These are phyloP conservation scores for Dactylellina leptospora DNA, from an alignment of 2,329 filamentous ascomycete species.

Conservation along the genomic window DNA sequence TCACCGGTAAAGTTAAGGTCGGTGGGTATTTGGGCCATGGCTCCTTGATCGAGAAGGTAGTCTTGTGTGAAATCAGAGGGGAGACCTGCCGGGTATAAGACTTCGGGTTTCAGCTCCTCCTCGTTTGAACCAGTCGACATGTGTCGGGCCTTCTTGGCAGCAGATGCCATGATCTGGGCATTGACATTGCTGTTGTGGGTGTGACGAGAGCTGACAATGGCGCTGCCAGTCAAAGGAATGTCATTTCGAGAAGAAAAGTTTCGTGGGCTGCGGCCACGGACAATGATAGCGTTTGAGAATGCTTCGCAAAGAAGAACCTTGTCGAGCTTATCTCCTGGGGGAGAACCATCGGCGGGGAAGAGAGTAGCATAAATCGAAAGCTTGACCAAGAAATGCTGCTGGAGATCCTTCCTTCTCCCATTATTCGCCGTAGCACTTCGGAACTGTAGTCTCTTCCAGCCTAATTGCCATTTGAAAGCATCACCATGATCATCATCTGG, in stretches of 20 bases:
- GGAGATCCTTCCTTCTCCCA: conserved; percentile 88
- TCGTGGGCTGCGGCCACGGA: conserved; percentile 87
- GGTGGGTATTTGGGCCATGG: conserved; percentile 9
- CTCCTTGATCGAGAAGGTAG: conserved; percentile 29
- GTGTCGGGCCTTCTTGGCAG: conserved; percentile 47
- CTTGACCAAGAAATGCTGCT: conserved; percentile 93
- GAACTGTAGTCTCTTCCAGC: conserved; percentile 93
- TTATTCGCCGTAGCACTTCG: conserved; percentile 96
- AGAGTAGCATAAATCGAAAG: conserved; percentile 86
- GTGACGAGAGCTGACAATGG: conserved; percentile 50
- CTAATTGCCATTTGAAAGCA: conserved; percentile 88
- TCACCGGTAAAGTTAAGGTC: conserved; percentile 34
- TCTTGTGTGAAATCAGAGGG: conserved; percentile 28
- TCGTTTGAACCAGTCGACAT: conserved; percentile 43
- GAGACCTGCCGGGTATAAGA: conserved; percentile 35
- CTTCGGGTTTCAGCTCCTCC: conserved; percentile 28
- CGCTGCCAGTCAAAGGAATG: conserved; percentile 76
- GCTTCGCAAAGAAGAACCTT: conserved; percentile 85
- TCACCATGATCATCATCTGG: conserved; percentile 78
- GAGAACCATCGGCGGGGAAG: conserved; percentile 63
- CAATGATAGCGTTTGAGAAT: conserved; percentile 88
- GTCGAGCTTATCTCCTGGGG: conserved; percentile 66
- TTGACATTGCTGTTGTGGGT: conserved; percentile 34
- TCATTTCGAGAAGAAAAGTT: conserved; percentile 97
- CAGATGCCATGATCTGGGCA: conserved; percentile 40